Conservation (phyloP, 2,329 filamentous ascomycete species). For the Monosporascus sp. region DNA sequence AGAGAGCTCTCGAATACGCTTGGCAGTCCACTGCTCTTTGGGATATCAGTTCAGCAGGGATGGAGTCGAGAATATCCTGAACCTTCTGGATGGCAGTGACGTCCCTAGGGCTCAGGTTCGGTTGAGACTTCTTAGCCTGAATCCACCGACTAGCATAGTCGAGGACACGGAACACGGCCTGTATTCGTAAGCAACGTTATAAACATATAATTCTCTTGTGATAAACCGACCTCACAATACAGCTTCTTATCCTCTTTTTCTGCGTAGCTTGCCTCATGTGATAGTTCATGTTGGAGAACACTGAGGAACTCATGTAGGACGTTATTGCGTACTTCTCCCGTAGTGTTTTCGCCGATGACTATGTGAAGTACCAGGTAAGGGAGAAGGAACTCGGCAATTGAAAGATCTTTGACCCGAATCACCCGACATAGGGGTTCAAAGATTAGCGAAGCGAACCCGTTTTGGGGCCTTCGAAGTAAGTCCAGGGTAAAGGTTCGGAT, state of each 20-base stretch:
- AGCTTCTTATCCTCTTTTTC: conserved; percentile 73
- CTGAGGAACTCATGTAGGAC: conserved; percentile 69
- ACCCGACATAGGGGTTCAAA: conserved; percentile 79
- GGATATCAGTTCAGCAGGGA: conserved; percentile 72
- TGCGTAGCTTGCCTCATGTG: conserved; percentile 46
- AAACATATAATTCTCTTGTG: background rate
- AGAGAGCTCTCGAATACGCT: conserved; percentile 85
- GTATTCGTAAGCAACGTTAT: conserved; percentile 9
- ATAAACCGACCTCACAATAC: conserved; percentile 70
- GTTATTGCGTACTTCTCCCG: conserved; percentile 55
- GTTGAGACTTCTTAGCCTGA: conserved; percentile 60
- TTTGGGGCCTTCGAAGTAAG: conserved; percentile 72
- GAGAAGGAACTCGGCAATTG: conserved; percentile 80
- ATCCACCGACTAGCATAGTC: conserved; percentile 92
- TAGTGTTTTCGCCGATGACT: conserved; percentile 62
- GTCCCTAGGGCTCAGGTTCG: conserved; percentile 31
- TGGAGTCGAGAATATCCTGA: conserved; percentile 48
- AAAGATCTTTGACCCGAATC: conserved; percentile 78
- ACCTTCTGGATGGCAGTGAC: conserved; percentile 46
- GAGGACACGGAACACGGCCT: conserved; percentile 84
- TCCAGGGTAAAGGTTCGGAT: conserved; percentile 75
- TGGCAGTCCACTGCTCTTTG: conserved; percentile 87
- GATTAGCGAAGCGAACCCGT: conserved; percentile 66
- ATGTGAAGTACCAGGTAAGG: conserved; percentile 84
- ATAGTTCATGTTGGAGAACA: conserved; percentile 61